A percentile compares a stretch with the other conserved stretches of the same genome.
Conservation (phyloP, 306 rosid species). For the Sphenostylis stenocarpa region DNA sequence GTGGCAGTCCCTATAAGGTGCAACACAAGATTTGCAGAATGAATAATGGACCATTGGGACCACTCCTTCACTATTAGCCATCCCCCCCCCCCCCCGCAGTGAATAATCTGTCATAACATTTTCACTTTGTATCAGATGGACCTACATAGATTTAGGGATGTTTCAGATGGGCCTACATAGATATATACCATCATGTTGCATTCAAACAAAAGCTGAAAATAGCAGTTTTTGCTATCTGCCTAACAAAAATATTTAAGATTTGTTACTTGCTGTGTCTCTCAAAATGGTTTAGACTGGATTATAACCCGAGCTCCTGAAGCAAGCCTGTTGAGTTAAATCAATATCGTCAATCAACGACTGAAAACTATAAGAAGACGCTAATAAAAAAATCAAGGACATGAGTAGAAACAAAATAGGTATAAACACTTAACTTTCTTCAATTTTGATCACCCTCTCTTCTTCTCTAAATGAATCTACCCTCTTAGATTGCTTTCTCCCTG, state of each 20-base stretch:
- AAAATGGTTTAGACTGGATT: conserved; percentile 66
- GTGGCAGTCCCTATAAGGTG: conserved; percentile 28
- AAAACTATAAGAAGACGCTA: background rate
- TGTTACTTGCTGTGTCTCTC: conserved; percentile 35
- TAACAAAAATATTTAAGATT: conserved; percentile 30
- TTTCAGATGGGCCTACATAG: conserved; percentile 29
- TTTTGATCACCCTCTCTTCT: conserved; percentile 75
- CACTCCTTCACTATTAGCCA: conserved; percentile 40
- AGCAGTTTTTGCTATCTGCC: conserved; percentile 15
- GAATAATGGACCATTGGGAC: conserved; percentile 53
- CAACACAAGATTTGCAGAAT: conserved; percentile 28
- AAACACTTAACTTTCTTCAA: conserved; percentile 92
- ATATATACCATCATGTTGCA: conserved; percentile 39
- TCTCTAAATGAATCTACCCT: conserved; percentile 60
- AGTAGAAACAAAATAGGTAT: conserved; percentile 22
- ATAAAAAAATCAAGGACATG: conserved; percentile 3
- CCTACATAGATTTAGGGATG: conserved; percentile 40
- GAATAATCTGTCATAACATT: conserved; percentile 34
- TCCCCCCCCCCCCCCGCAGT: conserved; percentile 38
- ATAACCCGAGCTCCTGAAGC: conserved; percentile 98
- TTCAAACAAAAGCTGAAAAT: conserved; percentile 39
- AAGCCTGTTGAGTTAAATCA: conserved; percentile 67
- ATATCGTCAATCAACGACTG: conserved; percentile 39
- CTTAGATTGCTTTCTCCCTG: conserved; percentile 47
- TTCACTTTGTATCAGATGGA: conserved; percentile 41